These are phyloP conservation scores for Aspergillus sojae DNA, from an alignment of 2,329 filamentous ascomycete species.

Conservation along the genomic window DNA sequence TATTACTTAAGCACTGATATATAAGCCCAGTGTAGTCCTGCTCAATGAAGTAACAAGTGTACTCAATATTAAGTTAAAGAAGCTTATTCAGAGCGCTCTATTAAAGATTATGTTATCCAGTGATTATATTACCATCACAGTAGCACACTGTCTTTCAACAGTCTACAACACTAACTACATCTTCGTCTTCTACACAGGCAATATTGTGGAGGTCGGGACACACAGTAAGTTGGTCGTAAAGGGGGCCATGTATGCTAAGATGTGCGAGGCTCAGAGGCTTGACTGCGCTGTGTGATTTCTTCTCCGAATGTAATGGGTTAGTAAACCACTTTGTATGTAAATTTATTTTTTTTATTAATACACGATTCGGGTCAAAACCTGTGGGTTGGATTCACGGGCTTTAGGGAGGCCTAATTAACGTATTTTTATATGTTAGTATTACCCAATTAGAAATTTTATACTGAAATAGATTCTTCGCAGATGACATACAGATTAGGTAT, in stretches of 20 bases:
- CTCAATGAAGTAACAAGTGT: slow-evolving; percentile 40
- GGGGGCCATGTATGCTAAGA: slow-evolving; percentile 41
- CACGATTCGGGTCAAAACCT: too few species aligned
- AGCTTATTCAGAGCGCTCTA: slow-evolving; percentile 37
- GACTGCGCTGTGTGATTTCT: too few species aligned
- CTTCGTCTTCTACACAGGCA: slow-evolving; percentile 54
- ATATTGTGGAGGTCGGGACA: slow-evolving; percentile 43
- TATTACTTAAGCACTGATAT: slow-evolving; percentile 56
- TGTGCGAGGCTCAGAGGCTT: slow-evolving; percentile 47
- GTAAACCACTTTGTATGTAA: too few species aligned
- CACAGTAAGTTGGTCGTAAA: slow-evolving; percentile 38
- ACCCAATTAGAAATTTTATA: too few species aligned
- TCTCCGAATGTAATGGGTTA: too few species aligned
- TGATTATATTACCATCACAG: slow-evolving; percentile 28
- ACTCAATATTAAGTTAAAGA: slow-evolving; percentile 52
- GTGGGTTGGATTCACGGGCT: too few species aligned
- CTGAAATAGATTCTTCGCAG: too few species aligned
- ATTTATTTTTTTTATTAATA: too few species aligned
- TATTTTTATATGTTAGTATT: too few species aligned
- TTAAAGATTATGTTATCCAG: slow-evolving; percentile 23
- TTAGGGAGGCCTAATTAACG: too few species aligned
- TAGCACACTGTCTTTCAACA: slow-evolving; percentile 22
- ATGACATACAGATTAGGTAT: too few species aligned
- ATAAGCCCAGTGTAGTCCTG: slow-evolving; percentile 54
- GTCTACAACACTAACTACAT: slow-evolving; percentile 71